phyloP scores from a whole-genome alignment of 2,329 filamentous ascomycete genomes.

The Juglanconis juglandina region DNA sequence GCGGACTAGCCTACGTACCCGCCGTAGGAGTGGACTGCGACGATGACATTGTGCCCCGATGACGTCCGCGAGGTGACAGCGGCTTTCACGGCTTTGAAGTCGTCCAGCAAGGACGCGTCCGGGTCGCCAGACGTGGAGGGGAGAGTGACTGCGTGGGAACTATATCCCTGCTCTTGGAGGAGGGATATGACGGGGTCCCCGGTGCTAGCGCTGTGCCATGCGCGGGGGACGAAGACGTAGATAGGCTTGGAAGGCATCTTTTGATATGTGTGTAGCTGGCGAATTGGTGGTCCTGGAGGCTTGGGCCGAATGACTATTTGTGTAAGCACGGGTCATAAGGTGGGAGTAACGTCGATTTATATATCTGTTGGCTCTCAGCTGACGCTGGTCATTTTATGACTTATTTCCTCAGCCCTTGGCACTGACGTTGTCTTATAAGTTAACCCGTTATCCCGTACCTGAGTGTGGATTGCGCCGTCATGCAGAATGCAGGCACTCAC shows the following conservation, averaged over 20 bases:
- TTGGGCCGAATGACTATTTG: not conserved
- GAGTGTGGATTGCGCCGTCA: no score
- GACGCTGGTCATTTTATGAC: no score
- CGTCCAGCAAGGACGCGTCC: constrained; percentile 36
- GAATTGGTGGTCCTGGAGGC: not conserved
- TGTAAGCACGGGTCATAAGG: no score
- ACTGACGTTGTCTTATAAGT: no score
- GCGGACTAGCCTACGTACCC: constrained; percentile 44
- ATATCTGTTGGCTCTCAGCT: no score
- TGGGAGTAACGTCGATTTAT: no score
- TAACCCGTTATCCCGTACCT: no score
- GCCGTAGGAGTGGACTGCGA: constrained; percentile 48
- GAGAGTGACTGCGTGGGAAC: constrained; percentile 34
- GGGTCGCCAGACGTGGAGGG: constrained; percentile 35
- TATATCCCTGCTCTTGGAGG: constrained; percentile 31
- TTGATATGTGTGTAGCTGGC: not conserved
- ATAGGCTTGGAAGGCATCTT: not conserved
- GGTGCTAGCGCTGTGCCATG: constrained; percentile 42
- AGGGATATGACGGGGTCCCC: constrained; percentile 34
- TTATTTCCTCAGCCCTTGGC: no score
- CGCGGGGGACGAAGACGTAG: constrained; percentile 44
- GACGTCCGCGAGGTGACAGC: constrained; percentile 34
- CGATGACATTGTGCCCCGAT: constrained; percentile 39
- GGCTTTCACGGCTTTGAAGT: constrained; percentile 36
- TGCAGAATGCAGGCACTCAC: no score